Base-by-base conservation (phyloP, 176 grass and related monocot species). In the Triticum turgidum region DNA sequence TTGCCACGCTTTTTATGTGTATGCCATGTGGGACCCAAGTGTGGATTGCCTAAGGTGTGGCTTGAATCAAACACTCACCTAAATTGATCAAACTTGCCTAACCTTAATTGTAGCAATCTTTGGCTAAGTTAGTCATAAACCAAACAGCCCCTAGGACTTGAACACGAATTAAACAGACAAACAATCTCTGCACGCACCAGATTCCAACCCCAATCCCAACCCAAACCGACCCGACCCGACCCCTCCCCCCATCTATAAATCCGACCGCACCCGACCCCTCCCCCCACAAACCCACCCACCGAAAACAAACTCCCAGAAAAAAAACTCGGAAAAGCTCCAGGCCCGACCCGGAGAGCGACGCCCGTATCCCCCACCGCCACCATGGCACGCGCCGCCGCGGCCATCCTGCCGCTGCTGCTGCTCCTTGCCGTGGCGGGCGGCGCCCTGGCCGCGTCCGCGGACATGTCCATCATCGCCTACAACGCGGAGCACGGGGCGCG, bases 401-500 rank as follows among this genome's bases (percentile, higher is more conserved):
- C 75, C 34, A 38, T 87, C 12, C 65, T 81, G 39, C 2, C 67
- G 35, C 13, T 90, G 34, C 7, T 88, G 25, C 18, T 82, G 58
- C 42, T 51, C 9, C 42, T 51, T 9, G n/a, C 63, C 34, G 34
- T 35, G 5, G 34, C 34, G 34, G 38, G 17, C 7, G 1, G 47
- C 47, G 35, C 66, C 33, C 15, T 61, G 12, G 80, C 89, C 6
- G 9, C 66, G 15, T 65, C 89, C 6, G 15, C 83, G 3, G 91
- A 94, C 86, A 93, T 98, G 93, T 95, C 91, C 13, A 95, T 96
- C 69, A 70, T 98, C 69, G 58, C 86, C 24, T 90, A 94, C 88
- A 88, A 92, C 54, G 71, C 49, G 65, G 90, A 65, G 84, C 92
- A 94, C 80, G 84, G 87, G 54, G 24, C 83, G 51, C 64, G 64